phyloP scores from a whole-genome alignment of 2,329 filamentous ascomycete species.

The Ambrosiella cleistominuta region DNA sequence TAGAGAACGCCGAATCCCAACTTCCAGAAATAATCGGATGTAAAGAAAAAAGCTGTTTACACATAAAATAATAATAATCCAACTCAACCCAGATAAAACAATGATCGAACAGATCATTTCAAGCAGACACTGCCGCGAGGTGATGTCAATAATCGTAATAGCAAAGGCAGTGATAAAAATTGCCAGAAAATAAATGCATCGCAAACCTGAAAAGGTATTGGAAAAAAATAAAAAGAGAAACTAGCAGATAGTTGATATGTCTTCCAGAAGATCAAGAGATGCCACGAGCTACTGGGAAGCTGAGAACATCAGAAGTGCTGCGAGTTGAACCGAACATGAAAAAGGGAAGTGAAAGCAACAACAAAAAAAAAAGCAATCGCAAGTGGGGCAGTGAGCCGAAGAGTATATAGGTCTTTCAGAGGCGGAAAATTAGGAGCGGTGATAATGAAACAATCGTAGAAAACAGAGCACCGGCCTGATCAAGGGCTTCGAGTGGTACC shows the following conservation, averaged over 20 bases:
- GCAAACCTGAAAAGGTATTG: not conserved
- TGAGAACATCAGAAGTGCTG: not conserved
- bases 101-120: not conserved
- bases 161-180: not conserved
- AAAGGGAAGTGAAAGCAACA: conserved; percentile 13
- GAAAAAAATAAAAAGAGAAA: not conserved
- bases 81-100: not conserved
- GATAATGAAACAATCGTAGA: not conserved
- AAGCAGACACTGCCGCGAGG: not conserved
- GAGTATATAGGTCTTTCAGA: conserved; percentile 10
- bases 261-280: conserved; percentile 7
- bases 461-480: not conserved
- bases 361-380: conserved; percentile 18
- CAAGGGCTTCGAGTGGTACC: not conserved
- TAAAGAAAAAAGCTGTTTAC: not conserved
- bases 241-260: not conserved
- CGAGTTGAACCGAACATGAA: conserved; percentile 11
- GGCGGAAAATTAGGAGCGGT: conserved; percentile 1
- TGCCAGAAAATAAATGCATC: not conserved
- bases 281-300: conserved; percentile 8
- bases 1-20: not conserved
- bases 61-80: not conserved
- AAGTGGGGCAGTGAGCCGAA: conserved; percentile 13
- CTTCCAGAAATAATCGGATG: not conserved
- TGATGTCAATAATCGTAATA: not conserved